phyloP scores from a whole-genome alignment of 805 yeast species.

The Kockiozyma suomiensis region DNA sequence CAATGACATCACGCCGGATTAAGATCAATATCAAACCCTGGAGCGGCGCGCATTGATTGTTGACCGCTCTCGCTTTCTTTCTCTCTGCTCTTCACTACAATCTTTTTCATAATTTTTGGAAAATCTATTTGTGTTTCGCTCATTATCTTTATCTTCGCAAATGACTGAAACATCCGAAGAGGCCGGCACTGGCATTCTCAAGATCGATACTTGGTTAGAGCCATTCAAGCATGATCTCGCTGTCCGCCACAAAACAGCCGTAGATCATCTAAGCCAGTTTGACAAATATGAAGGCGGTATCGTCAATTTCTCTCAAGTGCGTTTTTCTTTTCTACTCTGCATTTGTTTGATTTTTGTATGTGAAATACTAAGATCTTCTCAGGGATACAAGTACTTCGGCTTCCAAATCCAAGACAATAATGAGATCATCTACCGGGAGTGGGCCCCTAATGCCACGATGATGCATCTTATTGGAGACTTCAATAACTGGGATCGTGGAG shows the following conservation, averaged over 20 bases:
- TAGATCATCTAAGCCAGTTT: constrained; percentile 61
- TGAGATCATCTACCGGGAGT: constrained; percentile 68
- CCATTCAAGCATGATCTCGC: constrained; percentile 72
- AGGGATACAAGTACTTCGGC: constrained; percentile 76
- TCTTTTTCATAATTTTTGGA: neutral
- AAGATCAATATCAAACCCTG: neutral
- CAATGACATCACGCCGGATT: constrained; percentile 16
- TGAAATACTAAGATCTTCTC: too few species aligned
- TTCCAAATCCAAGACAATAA: constrained; percentile 61
- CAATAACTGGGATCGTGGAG: constrained; percentile 71
- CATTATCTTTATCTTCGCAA: too few species aligned
- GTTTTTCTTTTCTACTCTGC: neutral
- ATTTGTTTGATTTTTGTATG: too few species aligned
- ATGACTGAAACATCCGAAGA: neutral
- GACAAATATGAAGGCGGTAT: constrained; percentile 66
- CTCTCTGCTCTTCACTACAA: too few species aligned
- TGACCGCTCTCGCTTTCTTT: neutral
- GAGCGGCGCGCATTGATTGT: constrained; percentile 6
- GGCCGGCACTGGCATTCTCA: constrained; percentile 48
- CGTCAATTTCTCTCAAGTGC: constrained; percentile 58
- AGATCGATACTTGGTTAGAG: constrained; percentile 81
- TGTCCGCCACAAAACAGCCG: constrained; percentile 66
- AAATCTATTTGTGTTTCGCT: too few species aligned
- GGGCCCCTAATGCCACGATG: constrained; percentile 82
- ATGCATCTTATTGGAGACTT: constrained; percentile 92